Evolutionary conservation across 345 rosid genomes (phyloP).

Genomic region (Ailanthus altissimus): DNA sequence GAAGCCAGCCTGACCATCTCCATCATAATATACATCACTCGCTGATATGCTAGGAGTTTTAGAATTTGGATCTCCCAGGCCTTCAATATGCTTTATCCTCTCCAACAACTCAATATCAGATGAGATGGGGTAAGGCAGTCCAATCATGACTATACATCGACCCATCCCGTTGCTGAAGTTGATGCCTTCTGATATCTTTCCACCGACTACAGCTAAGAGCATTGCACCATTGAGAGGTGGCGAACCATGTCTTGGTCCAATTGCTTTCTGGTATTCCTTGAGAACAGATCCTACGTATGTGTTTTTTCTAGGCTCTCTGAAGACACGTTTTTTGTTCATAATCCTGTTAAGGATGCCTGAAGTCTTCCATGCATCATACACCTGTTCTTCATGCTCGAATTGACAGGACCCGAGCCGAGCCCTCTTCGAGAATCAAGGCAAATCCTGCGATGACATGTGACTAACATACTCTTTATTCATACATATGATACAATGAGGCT

Average conservation of each 20-base stretch:
- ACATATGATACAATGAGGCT: too few relatives aligned
- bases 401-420: too few relatives aligned
- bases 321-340: conserved; percentile 66
- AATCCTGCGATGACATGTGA: too few relatives aligned
- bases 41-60: conserved; percentile 32
- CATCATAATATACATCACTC: conserved; percentile 46
- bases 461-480: too few relatives aligned
- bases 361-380: conserved; percentile 72
- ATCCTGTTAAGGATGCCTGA: conserved; percentile 81
- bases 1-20: conserved; percentile 65
- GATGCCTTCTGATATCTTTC: conserved; percentile 98
- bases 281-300: conserved; percentile 71
- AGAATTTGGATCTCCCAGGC: conserved; percentile 54
- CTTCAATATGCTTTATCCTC: conserved; percentile 85
- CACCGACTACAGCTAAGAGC: conserved; percentile 90
- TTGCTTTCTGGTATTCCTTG: conserved; percentile 74
- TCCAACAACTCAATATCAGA: conserved; percentile 81
- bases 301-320: conserved; percentile 84
- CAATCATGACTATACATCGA: conserved; percentile 93
- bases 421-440: too few relatives aligned
- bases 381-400: conserved; percentile 79
- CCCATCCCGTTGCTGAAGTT: conserved; percentile 98
- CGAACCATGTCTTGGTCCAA: conserved; percentile 34
- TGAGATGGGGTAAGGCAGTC: conserved; percentile 90
- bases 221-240: conserved; percentile 65